Evolutionary conservation across 768 basidiomycete genomes (phyloP), one percentile per base, ranked within the genome.

Genomic region (Suillus brevipes): DNA sequence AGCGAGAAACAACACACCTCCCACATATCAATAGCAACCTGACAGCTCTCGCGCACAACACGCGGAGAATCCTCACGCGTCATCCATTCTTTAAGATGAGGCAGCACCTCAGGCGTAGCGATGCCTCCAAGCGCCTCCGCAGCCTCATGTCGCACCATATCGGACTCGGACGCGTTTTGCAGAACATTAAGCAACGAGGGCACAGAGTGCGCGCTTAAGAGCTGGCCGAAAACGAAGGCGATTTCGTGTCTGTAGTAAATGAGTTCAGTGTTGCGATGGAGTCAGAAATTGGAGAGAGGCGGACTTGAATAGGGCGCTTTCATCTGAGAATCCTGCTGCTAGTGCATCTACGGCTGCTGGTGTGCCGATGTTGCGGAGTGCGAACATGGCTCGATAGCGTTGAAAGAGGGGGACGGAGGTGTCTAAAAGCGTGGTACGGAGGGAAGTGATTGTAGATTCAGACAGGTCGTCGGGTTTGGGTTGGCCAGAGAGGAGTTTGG

Each of bases 41-140:
- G 88, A 77, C 97, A 99, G 68, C 95, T 97, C 78, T 99, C 96
- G 62, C 90, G 86, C 3, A 99, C 97, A 25, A 99, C 96, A 16
- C 84, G 80, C 0, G 96, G 95, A 9, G 92, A 88, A 70, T 95
- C 92, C 65, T 85, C 82, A 67, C 89, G 83, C 28, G 76, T 78
- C 82, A 91, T 87, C 89, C 94, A 97, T 74, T 95, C 91, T 68
- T 88, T 87, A 43, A 99, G 79, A 67, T 95, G 84, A 1, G 91
- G 89, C 40, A 98, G 82, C 4, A 97, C 95, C 62, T 97, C 95
- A 0, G 94, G 92, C 2, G 91, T 94, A 34, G 90, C 96, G 64
- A 99, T 99, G 6, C 97, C 94, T n/a, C 97, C 97, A 0, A 99
- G 84, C 8, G 97, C 97, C 77, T 99, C 97, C 4, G 97, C 97